Evolutionary conservation across 2,329 filamentous ascomycete species (phyloP).

Genomic region (Stagonosporopsis rhizophila): DNA sequence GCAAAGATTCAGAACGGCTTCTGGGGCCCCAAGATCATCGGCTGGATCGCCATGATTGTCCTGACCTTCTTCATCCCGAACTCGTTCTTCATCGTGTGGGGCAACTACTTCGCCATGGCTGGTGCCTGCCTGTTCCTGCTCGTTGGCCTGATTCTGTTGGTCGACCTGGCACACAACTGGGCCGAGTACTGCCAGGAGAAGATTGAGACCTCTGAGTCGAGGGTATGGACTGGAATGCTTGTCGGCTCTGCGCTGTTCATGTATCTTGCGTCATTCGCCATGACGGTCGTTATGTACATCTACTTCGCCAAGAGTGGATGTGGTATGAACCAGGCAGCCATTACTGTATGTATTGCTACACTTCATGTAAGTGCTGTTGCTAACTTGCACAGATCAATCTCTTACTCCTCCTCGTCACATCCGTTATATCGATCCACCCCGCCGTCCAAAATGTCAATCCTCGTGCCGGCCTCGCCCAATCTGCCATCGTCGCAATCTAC

Average conservation of each 20-base stretch:
- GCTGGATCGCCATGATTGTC: slow-evolving; percentile 86
- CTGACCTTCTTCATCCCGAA: slow-evolving; percentile 96
- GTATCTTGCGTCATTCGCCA: slow-evolving; percentile 88
- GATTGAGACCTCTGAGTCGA: slow-evolving; percentile 88
- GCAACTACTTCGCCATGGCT: slow-evolving; percentile 88
- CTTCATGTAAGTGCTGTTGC: background rate
- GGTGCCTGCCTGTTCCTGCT: slow-evolving; percentile 94
- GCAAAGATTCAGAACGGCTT: slow-evolving; percentile 96
- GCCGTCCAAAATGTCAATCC: slow-evolving; percentile 89
- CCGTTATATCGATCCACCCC: slow-evolving; percentile 86
- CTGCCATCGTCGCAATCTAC: slow-evolving; percentile 95
- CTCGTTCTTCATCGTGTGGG: slow-evolving; percentile 92
- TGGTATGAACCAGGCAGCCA: slow-evolving; percentile 95
- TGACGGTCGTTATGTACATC: slow-evolving; percentile 97
- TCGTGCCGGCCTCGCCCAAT: slow-evolving; percentile 93
- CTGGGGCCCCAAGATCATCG: slow-evolving; percentile 95
- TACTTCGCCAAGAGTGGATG: slow-evolving; percentile 87
- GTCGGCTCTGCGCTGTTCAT: slow-evolving; percentile 93
- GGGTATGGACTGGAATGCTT: slow-evolving; percentile 81
- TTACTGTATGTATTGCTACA: slow-evolving; percentile 65
- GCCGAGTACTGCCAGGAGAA: slow-evolving; percentile 94
- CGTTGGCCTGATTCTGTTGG: slow-evolving; percentile 87
- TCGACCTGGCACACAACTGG: slow-evolving; percentile 96
- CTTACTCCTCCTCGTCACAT: slow-evolving; percentile 79
- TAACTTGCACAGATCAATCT: slow-evolving; percentile 71